phyloP scores from a whole-genome alignment of 2,329 filamentous ascomycete genomes.

The Fusarium sp. region DNA sequence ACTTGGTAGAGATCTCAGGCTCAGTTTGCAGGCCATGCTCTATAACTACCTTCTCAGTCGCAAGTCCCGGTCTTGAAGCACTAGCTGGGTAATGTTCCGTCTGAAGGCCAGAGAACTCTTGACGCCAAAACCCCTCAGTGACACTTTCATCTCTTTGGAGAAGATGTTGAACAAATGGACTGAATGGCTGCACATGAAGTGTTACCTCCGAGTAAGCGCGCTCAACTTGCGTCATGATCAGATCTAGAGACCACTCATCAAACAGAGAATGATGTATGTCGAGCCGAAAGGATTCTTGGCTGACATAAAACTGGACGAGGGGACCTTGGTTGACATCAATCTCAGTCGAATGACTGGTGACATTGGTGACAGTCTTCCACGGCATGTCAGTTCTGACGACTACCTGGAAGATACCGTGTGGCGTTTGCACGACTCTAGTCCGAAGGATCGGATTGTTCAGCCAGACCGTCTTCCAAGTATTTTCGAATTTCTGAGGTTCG shows the following conservation, averaged over 20 bases:
- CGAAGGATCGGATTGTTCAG: slow-evolving; percentile 1
- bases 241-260: slow-evolving; percentile 12
- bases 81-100: background rate
- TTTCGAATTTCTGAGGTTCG: background rate
- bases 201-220: background rate
- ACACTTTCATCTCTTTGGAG: accelerated
- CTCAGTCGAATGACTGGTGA: background rate
- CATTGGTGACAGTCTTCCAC: background rate
- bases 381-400: background rate
- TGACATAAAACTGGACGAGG: background rate
- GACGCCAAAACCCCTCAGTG: slow-evolving; percentile 2
- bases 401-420: background rate
- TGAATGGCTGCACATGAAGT: background rate
- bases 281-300: background rate
- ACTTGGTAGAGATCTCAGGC: background rate
- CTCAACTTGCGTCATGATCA: background rate
- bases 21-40: background rate
- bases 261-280: slow-evolving; percentile 8
- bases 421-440: background rate
- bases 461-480: background rate
- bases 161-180: background rate
- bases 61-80: background rate
- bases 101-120: background rate
- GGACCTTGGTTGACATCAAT: background rate
- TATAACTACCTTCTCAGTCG: background rate